phyloP scores from a whole-genome alignment of 2,329 filamentous ascomycete genomes.

The Pseudogymnoascus sp. region DNA sequence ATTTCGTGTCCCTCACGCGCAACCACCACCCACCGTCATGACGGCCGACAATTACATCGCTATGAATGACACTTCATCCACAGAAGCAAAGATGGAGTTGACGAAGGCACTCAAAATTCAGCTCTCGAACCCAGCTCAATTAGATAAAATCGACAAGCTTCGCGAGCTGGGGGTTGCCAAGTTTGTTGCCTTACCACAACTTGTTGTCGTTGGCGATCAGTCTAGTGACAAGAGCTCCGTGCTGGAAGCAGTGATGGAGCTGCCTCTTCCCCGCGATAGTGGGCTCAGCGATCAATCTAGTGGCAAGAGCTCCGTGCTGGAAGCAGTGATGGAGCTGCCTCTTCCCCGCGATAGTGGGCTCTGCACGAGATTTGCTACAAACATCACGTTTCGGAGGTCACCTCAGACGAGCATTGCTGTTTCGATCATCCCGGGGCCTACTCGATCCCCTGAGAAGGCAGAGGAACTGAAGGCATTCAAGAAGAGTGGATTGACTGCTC shows the following conservation, averaged over 20 bases:
- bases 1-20: neutral
- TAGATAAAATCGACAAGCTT: conserved; percentile 18
- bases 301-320: conserved; percentile 29
- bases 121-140: conserved; percentile 6
- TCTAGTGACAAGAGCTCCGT: conserved; percentile 30
- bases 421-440: conserved; percentile 12
- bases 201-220: conserved; percentile 34
- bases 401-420: conserved; percentile 24
- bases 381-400: conserved; percentile 28
- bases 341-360: conserved; percentile 32
- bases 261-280: conserved; percentile 32
- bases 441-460: neutral
- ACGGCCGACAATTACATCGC: neutral
- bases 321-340: conserved; percentile 28
- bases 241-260: conserved; percentile 27
- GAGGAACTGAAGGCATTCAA: neutral
- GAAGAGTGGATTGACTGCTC: conserved; percentile 10
- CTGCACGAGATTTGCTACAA: conserved; percentile 36
- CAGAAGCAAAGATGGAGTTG: neutral
- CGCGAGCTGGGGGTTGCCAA: conserved; percentile 15
- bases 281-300: too few species aligned
- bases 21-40: neutral
- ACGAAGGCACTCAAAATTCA: neutral
- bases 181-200: conserved; percentile 17
- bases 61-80: neutral